Evolutionary conservation across 331 rosid genomes (phyloP), one percentile per base, ranked within the genome.

Genomic region (Acacia pycnantha): DNA sequence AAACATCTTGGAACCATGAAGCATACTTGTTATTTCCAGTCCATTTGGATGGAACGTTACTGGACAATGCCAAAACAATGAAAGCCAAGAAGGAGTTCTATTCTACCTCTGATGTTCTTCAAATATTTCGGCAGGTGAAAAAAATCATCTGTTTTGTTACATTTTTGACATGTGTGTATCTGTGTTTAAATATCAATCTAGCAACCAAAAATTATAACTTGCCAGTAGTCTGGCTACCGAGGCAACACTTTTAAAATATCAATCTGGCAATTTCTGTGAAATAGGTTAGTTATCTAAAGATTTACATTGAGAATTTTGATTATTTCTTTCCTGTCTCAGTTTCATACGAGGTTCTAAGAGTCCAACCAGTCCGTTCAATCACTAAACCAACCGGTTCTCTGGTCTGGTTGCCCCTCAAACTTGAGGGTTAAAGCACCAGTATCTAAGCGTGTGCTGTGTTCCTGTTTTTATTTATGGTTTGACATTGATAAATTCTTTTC

Each of bases 21-120:
- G 99, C 99, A 8, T 96, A 94, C 87, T 85, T 96, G 82, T 82
- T 96, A 79, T 96, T 96, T 92, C 99, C 99, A 54, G 97, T 96
- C 88, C 99, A 96, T 86, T 86, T 96, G 90, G 99, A 94, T 74
- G 99, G 99, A 86, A 96, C 99, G 22, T 84, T 96, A 87, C 87
- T 94, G 82, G 99, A 96, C 88, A 94, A 92, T 90, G 91, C 97
- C 26, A 89, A 91, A 74, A 84, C 86, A 69, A 94, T 96, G 99
- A 84, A 91, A 84, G 76, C 91, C 70, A 96, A 88, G 78, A 94
- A 94, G 86, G 98, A 96, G 77, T 85, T 65, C 89, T 94, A 87
- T 82, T 90, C 99, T 74, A 92, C 97, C 81, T 61, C 92, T 62
- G 98, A 94, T 82, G 98, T 96, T 80, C 98, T 96, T 61, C 94